Percentiles rank a stretch among this genome's conserved stretches.
Evolutionary conservation across 306 rosid genomes (phyloP).

Genomic region (Ormosia semicastrata): DNA sequence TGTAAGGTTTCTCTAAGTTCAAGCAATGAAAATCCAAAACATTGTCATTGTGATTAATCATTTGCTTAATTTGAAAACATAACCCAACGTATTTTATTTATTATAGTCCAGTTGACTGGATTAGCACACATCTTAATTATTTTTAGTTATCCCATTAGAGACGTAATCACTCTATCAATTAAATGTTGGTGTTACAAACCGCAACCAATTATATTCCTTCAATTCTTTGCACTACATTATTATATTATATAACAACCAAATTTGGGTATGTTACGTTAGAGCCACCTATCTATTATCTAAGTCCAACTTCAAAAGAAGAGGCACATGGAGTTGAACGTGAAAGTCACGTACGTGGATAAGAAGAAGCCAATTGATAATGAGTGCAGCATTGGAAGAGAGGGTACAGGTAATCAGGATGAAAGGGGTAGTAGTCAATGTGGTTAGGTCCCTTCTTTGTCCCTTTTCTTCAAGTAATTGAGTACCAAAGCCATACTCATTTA

Average conservation of each 20-base stretch:
- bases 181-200: background rate
- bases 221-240: background rate
- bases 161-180: background rate
- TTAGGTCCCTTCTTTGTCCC: constrained; percentile 62
- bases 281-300: background rate
- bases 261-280: background rate
- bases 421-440: constrained; percentile 55
- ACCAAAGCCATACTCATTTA: constrained; percentile 63
- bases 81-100: background rate
- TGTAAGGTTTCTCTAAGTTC: constrained; percentile 20
- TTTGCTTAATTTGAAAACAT: constrained; percentile 37
- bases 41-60: constrained; percentile 30
- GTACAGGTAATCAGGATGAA: constrained; percentile 15
- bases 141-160: background rate
- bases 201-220: background rate
- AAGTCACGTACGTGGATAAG: constrained; percentile 18
- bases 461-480: constrained; percentile 79
- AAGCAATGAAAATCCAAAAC: constrained; percentile 26
- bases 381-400: constrained; percentile 30
- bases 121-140: background rate
- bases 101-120: background rate
- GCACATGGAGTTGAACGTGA: constrained; percentile 10
- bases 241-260: background rate
- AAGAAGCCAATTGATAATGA: constrained; percentile 31
- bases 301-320: constrained; percentile 9